These are phyloP conservation scores for Microcyclospora tardicrescens DNA, from an alignment of 2,329 filamentous ascomycete species.

Conservation along the genomic window DNA sequence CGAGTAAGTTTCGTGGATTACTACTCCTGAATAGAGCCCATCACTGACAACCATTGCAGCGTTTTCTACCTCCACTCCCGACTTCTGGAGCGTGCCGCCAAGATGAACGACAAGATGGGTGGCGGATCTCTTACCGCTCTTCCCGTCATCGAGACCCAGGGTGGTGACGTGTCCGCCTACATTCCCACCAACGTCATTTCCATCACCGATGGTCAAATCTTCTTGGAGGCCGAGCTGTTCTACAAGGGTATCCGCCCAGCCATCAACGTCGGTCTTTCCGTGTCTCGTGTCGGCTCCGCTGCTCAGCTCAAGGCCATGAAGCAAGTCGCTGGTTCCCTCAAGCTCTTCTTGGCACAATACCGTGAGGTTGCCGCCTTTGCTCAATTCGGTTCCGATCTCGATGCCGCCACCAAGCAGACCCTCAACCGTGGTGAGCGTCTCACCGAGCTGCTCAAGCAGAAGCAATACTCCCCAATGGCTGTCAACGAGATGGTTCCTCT, in stretches of 20 bases:
- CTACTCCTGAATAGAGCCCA: neutral
- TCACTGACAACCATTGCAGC: constrained; percentile 19
- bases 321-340: constrained; percentile 98
- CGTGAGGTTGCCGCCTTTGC: constrained; percentile 99
- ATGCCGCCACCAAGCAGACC: constrained; percentile 98
- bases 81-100: constrained; percentile 97
- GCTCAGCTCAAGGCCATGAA: constrained; percentile 99
- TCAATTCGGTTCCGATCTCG: constrained; percentile 99
- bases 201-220: constrained; percentile 99
- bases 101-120: constrained; percentile 84
- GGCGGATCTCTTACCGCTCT: constrained; percentile 95
- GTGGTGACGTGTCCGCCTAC: constrained; percentile 99
- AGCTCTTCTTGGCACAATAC: constrained; percentile 99
- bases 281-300: constrained; percentile 98
- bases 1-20: constrained; percentile 42
- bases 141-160: constrained; percentile 97
- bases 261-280: constrained; percentile 99
- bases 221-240: constrained; percentile 98
- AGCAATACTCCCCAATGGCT: constrained; percentile 97
- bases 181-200: constrained; percentile 99
- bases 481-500: constrained; percentile 99
- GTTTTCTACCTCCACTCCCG: constrained; percentile 99
- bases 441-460: constrained; percentile 98
- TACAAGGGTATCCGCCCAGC: constrained; percentile 99
- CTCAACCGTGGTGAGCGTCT: constrained; percentile 96